These are phyloP conservation scores for Candida boleticola DNA, from an alignment of 805 yeast species.

Conservation along the genomic window DNA sequence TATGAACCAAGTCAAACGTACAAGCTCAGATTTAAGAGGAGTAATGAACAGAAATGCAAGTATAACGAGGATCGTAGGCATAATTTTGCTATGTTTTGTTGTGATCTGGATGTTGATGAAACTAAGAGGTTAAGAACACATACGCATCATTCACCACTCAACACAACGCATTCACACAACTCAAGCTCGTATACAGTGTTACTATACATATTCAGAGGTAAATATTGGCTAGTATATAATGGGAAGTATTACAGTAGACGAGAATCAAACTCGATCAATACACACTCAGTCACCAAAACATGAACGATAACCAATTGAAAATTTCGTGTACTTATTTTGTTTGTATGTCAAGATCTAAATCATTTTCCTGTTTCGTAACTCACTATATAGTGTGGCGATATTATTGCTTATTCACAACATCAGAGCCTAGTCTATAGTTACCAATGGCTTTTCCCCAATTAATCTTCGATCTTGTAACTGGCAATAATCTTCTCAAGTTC, in stretches of 20 bases:
- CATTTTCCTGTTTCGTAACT: too few species aligned
- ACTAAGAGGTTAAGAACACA: conserved; percentile 14
- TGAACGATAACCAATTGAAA: too few species aligned
- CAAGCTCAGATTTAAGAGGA: conserved; percentile 38
- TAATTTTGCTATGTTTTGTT: conserved; percentile 31
- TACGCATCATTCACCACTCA: too few species aligned
- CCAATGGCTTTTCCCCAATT: conserved; percentile 96
- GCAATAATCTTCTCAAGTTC: conserved; percentile 82
- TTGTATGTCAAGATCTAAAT: too few species aligned
- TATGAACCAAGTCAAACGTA: conserved; percentile 37
- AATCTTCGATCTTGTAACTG: conserved; percentile 86
- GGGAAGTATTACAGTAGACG: too few species aligned
- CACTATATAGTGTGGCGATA: neutral
- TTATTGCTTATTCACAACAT: conserved; percentile 45
- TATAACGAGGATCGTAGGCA: conserved; percentile 35
- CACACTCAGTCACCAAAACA: too few species aligned
- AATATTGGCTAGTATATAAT: too few species aligned
- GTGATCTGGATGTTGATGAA: conserved; percentile 40
- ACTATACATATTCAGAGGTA: too few species aligned
- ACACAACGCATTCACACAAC: too few species aligned
- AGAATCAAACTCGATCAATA: too few species aligned
- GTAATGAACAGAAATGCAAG: conserved; percentile 44
- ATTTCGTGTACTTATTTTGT: too few species aligned
- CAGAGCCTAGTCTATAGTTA: conserved; percentile 81
- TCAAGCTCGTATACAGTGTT: too few species aligned